phyloP scores from a whole-genome alignment of 2,329 filamentous ascomycete genomes.

The Calonectria pseudoturangicola region DNA sequence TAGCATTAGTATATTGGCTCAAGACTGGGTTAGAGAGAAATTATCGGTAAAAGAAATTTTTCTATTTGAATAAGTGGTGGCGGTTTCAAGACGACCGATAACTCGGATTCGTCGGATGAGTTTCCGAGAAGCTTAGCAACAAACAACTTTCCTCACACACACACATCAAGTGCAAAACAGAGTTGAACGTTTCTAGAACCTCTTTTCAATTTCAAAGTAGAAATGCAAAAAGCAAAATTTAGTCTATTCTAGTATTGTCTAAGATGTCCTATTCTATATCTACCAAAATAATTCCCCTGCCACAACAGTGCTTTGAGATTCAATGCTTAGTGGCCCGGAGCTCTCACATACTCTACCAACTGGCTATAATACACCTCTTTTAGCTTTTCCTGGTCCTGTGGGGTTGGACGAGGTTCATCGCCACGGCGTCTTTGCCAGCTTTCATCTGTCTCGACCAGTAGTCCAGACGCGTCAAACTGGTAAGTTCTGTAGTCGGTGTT shows the following conservation, averaged over 20 bases:
- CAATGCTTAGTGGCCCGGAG: neutral
- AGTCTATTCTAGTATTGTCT: no score
- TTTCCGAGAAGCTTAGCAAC: no score
- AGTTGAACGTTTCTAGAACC: no score
- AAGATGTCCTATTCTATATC: neutral
- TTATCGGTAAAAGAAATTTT: neutral
- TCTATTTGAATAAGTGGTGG: neutral
- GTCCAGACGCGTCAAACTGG: conserved; percentile 13
- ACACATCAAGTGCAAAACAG: no score
- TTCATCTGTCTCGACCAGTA: conserved; percentile 23
- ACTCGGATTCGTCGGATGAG: no score
- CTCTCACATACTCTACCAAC: conserved; percentile 13
- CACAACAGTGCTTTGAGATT: no score
- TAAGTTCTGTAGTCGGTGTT: conserved; percentile 34
- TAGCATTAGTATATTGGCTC: neutral
- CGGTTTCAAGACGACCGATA: no score
- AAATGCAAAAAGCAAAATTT: no score
- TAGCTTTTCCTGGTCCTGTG: conserved; percentile 26
- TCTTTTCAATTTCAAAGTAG: no score
- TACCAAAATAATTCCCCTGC: no score
- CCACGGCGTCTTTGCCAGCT: conserved; percentile 33
- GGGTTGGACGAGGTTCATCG: conserved; percentile 11
- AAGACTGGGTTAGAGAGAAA: neutral
- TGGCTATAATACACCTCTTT: conserved; percentile 10
- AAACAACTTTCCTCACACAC: no score